These are phyloP conservation scores for Zizania latifolia DNA, from an alignment of 176 grass and related monocot species.

Conservation along the genomic window DNA sequence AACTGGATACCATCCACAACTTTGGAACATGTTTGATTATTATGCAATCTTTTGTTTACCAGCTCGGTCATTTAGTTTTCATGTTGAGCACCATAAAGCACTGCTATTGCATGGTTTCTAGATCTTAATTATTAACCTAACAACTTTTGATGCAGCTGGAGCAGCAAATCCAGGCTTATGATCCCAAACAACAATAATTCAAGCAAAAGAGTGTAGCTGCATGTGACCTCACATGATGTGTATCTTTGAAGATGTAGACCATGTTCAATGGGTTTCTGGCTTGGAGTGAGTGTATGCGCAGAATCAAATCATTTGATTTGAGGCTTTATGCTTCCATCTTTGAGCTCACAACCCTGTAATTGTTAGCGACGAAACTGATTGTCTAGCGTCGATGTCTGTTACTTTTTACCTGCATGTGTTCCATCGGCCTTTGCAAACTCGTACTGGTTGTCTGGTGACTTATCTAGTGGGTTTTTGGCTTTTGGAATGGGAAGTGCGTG, in stretches of 20 bases:
- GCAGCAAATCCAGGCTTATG: slow-evolving; percentile 60
- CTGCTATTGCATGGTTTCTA: background rate
- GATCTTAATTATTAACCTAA: background rate
- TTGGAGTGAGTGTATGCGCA: background rate
- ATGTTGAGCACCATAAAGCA: background rate
- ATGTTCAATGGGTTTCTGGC: slow-evolving; percentile 8
- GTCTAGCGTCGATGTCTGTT: slow-evolving; percentile 6
- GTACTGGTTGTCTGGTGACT: slow-evolving; percentile 2
- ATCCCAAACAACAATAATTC: slow-evolving; percentile 40
- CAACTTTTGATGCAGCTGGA: slow-evolving; percentile 59
- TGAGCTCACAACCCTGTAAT: slow-evolving; percentile 18
- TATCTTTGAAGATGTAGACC: slow-evolving; percentile 30
- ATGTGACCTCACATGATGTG: slow-evolving; percentile 31
- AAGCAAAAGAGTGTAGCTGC: background rate
- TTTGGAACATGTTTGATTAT: background rate
- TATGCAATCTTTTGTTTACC: background rate
- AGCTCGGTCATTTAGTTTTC: background rate
- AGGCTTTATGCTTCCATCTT: slow-evolving; percentile 6
- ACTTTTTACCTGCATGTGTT: background rate
- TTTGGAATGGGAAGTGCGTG: background rate
- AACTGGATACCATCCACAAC: background rate
- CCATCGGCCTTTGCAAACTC: background rate
- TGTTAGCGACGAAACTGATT: slow-evolving; percentile 12
- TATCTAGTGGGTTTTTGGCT: background rate
- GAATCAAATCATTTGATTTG: slow-evolving; percentile 12